These are phyloP conservation scores for Endothia cerciana DNA, from an alignment of 2,329 filamentous ascomycete species.

Conservation along the genomic window DNA sequence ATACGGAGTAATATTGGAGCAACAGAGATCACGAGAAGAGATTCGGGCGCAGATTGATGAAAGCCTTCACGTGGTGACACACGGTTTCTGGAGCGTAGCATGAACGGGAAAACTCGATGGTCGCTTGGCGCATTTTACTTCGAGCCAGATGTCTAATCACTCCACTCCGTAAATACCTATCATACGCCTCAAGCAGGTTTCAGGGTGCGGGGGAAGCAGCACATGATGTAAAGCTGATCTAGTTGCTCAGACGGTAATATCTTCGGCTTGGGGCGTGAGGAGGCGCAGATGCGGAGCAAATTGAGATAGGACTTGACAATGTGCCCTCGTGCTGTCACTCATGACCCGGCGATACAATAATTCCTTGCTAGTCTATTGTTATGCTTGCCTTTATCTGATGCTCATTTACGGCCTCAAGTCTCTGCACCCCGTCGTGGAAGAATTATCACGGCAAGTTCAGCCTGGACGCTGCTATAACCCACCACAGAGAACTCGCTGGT, in stretches of 20 bases:
- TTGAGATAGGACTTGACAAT: neutral
- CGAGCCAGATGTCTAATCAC: too few relatives aligned
- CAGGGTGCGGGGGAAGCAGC: neutral
- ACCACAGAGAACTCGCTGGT: too few relatives aligned
- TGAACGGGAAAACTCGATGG: too few relatives aligned
- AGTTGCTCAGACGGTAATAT: neutral
- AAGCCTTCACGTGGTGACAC: neutral
- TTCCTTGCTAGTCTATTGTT: too few relatives aligned
- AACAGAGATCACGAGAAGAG: neutral
- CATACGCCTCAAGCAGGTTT: neutral
- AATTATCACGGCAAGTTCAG: too few relatives aligned
- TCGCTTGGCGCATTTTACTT: neutral
- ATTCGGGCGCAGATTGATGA: neutral
- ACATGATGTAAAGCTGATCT: constrained; percentile 3
- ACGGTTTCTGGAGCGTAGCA: neutral
- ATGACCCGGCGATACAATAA: too few relatives aligned
- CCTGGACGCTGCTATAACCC: too few relatives aligned
- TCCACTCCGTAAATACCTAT: too few relatives aligned
- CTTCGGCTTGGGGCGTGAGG: neutral
- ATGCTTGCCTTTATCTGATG: too few relatives aligned
- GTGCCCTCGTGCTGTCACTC: neutral
- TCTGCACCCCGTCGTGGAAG: too few relatives aligned
- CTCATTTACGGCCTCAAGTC: too few relatives aligned
- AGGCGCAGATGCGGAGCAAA: neutral
- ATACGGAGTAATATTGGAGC: too few relatives aligned